Evolutionary conservation across 1,139 yeast species (phyloP).

Genomic region (Lodderomyces theae): DNA sequence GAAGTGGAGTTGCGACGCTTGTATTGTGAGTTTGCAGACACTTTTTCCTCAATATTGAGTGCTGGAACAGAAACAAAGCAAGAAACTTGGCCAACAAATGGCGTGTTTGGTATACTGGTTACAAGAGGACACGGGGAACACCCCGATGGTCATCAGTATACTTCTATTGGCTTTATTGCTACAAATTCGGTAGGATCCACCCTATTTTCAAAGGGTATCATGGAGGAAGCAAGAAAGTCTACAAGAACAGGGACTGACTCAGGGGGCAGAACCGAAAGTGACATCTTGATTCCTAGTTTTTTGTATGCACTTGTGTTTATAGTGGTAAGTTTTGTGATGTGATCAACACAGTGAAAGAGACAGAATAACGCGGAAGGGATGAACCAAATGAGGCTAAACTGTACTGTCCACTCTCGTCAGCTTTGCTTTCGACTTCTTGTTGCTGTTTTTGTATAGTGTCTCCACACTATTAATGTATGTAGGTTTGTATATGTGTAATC

Average conservation of each 20-base stretch:
- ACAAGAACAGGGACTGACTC: neutral
- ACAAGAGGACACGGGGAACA: neutral
- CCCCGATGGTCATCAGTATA: neutral
- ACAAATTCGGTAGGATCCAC: neutral
- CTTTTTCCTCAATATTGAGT: constrained; percentile 1
- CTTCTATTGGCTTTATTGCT: neutral
- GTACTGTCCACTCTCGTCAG: no score
- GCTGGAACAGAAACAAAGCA: neutral
- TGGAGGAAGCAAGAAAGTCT: neutral
- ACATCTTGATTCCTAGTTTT: neutral
- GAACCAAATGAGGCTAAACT: no score
- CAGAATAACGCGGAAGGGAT: neutral
- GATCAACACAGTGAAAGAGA: neutral
- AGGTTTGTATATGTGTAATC: no score
- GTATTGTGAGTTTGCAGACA: constrained; percentile 9
- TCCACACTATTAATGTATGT: no score
- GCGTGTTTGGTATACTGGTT: neutral
- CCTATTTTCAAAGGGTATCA: neutral
- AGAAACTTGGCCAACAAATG: neutral
- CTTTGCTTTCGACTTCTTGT: no score
- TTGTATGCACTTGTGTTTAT: neutral
- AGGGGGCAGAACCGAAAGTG: neutral
- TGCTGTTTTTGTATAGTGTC: no score
- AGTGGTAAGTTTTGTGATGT: neutral
- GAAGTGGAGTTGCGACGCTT: constrained; percentile 4